Evolutionary conservation across 2,329 filamentous ascomycete species (phyloP), one percentile per base, ranked within the genome.

Genomic region (Botrytis squamosa): DNA sequence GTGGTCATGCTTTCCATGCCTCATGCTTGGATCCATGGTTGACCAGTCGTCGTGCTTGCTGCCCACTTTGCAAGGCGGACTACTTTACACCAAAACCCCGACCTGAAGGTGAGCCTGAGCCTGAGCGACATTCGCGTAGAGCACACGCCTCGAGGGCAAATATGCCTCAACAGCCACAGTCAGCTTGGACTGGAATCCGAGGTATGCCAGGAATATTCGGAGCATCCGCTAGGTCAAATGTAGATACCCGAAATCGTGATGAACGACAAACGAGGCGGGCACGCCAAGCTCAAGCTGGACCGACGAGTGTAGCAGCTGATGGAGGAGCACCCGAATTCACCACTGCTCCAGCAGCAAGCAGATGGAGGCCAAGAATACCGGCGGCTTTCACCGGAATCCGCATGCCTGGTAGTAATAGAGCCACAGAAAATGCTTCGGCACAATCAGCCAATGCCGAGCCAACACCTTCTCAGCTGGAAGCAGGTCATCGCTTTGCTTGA

Each of bases 1-100:
- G 96, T 80, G 96, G 96, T n/a, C 96, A 99, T 83, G 95, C 95
- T 71, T 99, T 98, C 88, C 96, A 99, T 82, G 95, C 94, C 69
- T 93, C 92, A 57, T 99, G 96, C 81, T 89, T 99, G 67, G 96
- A 99, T 79, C 96, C 96, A 18, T 99, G 96, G 96, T 85, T 99
- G 76, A 99, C 96, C 16, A 95, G 93, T 80, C 90, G 96, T 76
- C 91, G 95, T 77, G 96, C 96, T 40, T 98, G 95, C 85, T 99
- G 96, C 82, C 96, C 96, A 9, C 90, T 99, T 10, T 99, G 96
- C 86, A 99, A 99, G 84, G 93, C 95, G 59, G 96, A 99, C 81
- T 99, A 98, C 83, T 98, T 97, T 82, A 91, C 94, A 4, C 95
- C 96, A 0, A 98, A 98, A 84, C 93, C 94, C 69, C 92, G 94